phyloP scores from a whole-genome alignment of 176 grass and related monocot genomes.

The Alloteropsis semialata region DNA sequence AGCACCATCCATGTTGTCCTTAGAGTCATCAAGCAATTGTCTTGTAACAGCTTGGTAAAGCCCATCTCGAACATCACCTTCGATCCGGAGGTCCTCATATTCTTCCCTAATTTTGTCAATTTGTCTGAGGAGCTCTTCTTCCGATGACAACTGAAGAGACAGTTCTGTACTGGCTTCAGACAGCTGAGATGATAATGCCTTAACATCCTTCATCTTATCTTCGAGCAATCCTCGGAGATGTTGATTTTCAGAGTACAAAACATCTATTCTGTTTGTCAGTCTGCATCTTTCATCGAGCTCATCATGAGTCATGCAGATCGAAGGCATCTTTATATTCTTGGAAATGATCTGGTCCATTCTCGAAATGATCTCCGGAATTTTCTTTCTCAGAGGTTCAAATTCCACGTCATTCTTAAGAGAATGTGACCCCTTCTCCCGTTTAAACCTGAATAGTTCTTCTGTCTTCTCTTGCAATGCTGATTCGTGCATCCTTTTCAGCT shows the following conservation, averaged over 20 bases:
- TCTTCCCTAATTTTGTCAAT: conserved; percentile 61
- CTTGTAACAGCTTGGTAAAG: conserved; percentile 59
- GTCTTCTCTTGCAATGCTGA: conserved; percentile 76
- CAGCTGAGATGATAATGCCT: conserved; percentile 59
- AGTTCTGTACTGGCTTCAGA: conserved; percentile 57
- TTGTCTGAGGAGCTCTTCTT: conserved; percentile 55
- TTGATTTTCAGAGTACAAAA: conserved; percentile 71
- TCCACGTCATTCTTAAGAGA: conserved; percentile 82
- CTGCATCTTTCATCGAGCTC: conserved; percentile 55
- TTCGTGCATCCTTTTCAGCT: conserved; percentile 86
- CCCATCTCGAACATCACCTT: conserved; percentile 60
- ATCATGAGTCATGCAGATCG: conserved; percentile 29
- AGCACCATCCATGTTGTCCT: conserved; percentile 47
- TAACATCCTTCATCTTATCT: conserved; percentile 78
- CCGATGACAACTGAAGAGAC: conserved; percentile 44
- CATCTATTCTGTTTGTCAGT: conserved; percentile 62
- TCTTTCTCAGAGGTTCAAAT: conserved; percentile 77
- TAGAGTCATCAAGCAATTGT: conserved; percentile 60
- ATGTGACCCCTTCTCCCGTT: conserved; percentile 78
- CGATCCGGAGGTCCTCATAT: conserved; percentile 58
- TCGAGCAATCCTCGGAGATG: conserved; percentile 65
- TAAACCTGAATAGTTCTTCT: conserved; percentile 85
- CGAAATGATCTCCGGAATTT: conserved; percentile 68
- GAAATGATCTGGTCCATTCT: conserved; percentile 76
- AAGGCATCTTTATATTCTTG: conserved; percentile 52